These are phyloP conservation scores for Cladosporium phlei DNA, from an alignment of 2,329 filamentous ascomycete genomes.

Conservation along the genomic window DNA sequence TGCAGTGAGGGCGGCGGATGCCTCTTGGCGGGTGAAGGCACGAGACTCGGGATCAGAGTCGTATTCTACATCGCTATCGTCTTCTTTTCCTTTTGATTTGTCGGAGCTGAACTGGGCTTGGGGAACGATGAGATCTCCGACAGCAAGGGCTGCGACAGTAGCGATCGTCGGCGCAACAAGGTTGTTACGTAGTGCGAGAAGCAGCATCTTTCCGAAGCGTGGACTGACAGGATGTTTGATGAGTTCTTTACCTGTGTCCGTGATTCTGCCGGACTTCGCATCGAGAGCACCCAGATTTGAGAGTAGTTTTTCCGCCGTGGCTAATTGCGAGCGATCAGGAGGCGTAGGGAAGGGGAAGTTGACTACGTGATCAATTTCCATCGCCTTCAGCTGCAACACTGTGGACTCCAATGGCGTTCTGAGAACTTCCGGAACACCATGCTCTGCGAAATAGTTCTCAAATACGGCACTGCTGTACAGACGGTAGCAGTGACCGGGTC, in stretches of 20 bases:
- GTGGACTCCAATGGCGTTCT: conserved; percentile 86
- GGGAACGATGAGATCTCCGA: conserved; percentile 80
- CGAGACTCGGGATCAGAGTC: conserved; percentile 9
- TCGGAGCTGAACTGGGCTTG: conserved; percentile 56
- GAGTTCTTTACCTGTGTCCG: conserved; percentile 72
- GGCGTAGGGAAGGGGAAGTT: conserved; percentile 96
- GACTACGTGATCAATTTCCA: conserved; percentile 83
- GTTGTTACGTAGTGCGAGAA: conserved; percentile 76
- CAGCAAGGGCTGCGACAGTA: conserved; percentile 80
- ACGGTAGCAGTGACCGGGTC: conserved; percentile 90
- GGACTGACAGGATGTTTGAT: conserved; percentile 87
- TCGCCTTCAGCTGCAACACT: conserved; percentile 88
- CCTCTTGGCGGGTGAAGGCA: conserved; percentile 5
- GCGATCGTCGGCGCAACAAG: conserved; percentile 84
- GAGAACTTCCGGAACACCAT: conserved; percentile 81
- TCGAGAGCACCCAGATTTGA: conserved; percentile 79
- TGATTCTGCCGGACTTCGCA: conserved; percentile 63
- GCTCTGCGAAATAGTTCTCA: conserved; percentile 80
- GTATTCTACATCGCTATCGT: conserved; percentile 50
- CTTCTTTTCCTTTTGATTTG: background rate
- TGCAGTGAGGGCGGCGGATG: conserved; percentile 41
- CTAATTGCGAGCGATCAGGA: conserved; percentile 69
- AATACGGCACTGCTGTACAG: conserved; percentile 93
- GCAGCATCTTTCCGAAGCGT: conserved; percentile 84
- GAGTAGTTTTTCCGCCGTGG: conserved; percentile 79